A percentile compares a stretch with the other conserved stretches of the same genome.
Evolutionary conservation across 176 grass and related monocot species (phyloP).

Genomic region (Oryza glumipatula): DNA sequence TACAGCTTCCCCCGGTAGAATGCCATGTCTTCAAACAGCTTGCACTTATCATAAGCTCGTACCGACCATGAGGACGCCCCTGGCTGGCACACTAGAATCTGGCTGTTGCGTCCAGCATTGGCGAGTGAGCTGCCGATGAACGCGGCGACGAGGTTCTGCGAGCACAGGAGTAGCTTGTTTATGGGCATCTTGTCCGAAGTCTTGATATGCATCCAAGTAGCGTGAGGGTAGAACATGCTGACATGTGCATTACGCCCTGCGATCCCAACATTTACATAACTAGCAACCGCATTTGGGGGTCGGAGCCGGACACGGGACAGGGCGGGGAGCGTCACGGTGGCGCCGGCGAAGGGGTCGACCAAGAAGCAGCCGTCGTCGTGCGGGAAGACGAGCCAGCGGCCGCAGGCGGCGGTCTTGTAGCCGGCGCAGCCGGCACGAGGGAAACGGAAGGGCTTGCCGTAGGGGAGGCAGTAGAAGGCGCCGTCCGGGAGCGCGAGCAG

Average conservation of each 20-base stretch:
- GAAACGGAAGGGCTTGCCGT: too few relatives aligned
- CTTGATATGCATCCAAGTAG: neutral
- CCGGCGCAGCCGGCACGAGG: too few relatives aligned
- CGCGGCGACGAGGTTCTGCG: neutral
- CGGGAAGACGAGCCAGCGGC: neutral
- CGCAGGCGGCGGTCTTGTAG: too few relatives aligned
- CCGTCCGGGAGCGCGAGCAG: slow-evolving; percentile 12
- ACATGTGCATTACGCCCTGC: too few relatives aligned
- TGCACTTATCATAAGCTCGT: neutral
- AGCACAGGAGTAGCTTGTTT: neutral
- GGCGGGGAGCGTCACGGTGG: neutral
- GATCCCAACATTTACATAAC: too few relatives aligned
- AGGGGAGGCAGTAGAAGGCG: neutral
- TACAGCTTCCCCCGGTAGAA: neutral
- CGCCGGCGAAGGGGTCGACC: neutral
- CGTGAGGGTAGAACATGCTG: neutral
- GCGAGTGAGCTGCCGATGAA: neutral
- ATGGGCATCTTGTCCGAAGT: neutral
- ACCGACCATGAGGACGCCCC: slow-evolving; percentile 3
- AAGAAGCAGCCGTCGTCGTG: slow-evolving; percentile 9
- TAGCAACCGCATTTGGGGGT: neutral
- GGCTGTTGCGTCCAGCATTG: neutral
- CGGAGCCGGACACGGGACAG: neutral
- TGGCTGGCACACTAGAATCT: slow-evolving; percentile 8
- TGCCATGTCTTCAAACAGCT: neutral